phyloP scores from a whole-genome alignment of 352 stramenopile species.

The Phytophthora boehmeriae region DNA sequence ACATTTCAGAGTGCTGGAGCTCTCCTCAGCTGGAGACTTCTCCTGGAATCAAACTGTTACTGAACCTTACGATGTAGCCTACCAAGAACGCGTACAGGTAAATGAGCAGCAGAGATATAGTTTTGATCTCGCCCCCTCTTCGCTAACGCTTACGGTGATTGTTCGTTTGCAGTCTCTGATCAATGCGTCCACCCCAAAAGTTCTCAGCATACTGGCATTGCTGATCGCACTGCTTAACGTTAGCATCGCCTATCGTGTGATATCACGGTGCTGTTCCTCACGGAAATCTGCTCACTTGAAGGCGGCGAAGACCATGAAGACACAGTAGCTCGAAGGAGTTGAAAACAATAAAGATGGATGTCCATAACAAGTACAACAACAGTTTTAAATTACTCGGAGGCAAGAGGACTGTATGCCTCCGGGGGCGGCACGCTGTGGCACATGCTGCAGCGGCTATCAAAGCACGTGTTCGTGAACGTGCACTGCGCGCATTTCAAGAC shows the following conservation, averaged over 20 bases:
- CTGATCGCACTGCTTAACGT: conserved; percentile 15
- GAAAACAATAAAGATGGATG: background rate
- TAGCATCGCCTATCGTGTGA: conserved; percentile 9
- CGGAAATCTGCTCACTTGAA: conserved; percentile 1
- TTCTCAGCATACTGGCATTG: conserved; percentile 17
- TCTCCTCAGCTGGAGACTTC: conserved; percentile 35
- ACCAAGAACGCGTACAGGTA: conserved; percentile 38
- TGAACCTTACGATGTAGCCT: conserved; percentile 26
- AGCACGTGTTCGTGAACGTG: conserved; percentile 81
- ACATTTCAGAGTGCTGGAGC: conserved; percentile 35
- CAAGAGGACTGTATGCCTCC: conserved; percentile 26
- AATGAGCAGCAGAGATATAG: background rate
- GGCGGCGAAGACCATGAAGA: conserved; percentile 23
- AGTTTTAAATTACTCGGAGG: conserved; percentile 35
- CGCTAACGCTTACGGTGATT: no score
- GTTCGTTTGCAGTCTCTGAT: conserved; percentile 24
- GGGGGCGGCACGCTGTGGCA: conserved; percentile 44
- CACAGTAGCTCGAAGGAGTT: conserved; percentile 10
- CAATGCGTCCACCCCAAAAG: conserved; percentile 25
- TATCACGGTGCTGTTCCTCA: conserved; percentile 5
- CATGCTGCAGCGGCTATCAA: conserved; percentile 74
- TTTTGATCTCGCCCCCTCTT: no score
- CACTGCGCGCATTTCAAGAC: conserved; percentile 63
- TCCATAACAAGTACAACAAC: conserved; percentile 11
- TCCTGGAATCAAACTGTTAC: conserved; percentile 41